These are phyloP conservation scores for Kwoniella sp. DNA, from an alignment of 768 basidiomycete genomes.

Conservation along the genomic window DNA sequence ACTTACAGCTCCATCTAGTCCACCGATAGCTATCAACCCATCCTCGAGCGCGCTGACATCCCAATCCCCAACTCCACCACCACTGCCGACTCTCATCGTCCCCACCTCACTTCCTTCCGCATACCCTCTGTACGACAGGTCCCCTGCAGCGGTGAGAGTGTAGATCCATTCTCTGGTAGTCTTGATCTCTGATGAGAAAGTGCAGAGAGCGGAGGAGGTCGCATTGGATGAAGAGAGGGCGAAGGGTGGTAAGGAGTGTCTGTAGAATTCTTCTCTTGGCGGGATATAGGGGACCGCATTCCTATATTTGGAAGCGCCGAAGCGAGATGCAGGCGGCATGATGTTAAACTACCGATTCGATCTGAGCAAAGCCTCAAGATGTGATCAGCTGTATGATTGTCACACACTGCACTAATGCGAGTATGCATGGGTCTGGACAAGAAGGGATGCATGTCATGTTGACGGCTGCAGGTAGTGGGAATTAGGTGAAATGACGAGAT, in stretches of 20 bases:
- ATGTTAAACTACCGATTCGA: no score
- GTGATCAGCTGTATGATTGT: no score
- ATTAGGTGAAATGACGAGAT: no score
- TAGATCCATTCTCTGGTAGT: slow-evolving; percentile 39
- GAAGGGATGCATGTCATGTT: no score
- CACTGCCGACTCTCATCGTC: slow-evolving; percentile 30
- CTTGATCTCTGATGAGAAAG: slow-evolving; percentile 44
- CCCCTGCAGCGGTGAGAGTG: slow-evolving; percentile 35
- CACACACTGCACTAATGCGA: no score
- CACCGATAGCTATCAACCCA: slow-evolving; percentile 35
- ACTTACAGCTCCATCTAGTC: slow-evolving; percentile 45
- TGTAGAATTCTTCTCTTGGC: slow-evolving; percentile 39
- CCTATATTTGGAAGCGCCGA: slow-evolving; percentile 45
- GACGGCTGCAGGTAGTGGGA: no score
- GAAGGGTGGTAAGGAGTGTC: slow-evolving; percentile 21
- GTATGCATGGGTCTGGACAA: no score
- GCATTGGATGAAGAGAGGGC: slow-evolving; percentile 17
- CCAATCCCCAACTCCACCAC: slow-evolving; percentile 47
- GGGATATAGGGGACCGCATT: slow-evolving; percentile 33
- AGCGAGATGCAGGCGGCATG: slow-evolving; percentile 22
- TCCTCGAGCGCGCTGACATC: slow-evolving; percentile 40
- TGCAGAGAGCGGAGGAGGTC: slow-evolving; percentile 22
- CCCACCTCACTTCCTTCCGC: slow-evolving; percentile 11
- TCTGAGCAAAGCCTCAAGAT: no score
- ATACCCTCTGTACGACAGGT: slow-evolving; percentile 33